These are phyloP conservation scores for Pythium diclinum DNA, from an alignment of 352 stramenopile species.

Conservation along the genomic window DNA sequence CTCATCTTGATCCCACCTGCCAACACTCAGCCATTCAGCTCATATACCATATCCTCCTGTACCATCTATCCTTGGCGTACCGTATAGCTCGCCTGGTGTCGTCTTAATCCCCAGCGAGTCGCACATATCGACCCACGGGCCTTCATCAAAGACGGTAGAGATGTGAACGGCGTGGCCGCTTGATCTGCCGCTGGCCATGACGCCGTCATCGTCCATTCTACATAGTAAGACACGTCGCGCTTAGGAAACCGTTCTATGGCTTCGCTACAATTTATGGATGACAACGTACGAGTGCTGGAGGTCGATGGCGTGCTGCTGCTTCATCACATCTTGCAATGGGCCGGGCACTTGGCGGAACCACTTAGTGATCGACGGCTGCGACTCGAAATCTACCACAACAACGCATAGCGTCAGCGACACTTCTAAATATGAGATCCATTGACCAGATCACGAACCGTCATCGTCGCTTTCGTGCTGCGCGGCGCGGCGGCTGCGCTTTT, in stretches of 20 bases:
- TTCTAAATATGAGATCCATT: no score
- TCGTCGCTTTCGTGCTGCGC: conserved; percentile 10
- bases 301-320: conserved; percentile 48
- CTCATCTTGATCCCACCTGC: conserved; percentile 67
- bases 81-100: conserved; percentile 57
- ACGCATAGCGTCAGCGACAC: no score
- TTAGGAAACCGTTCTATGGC: no score
- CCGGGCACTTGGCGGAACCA: conserved; percentile 72
- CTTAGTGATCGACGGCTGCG: conserved; percentile 51
- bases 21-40: not conserved
- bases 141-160: conserved; percentile 73
- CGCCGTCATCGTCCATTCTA: conserved; percentile 46
- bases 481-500: conserved; percentile 16
- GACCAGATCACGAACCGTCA: conserved; percentile 1
- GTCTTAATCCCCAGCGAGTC: conserved; percentile 46
- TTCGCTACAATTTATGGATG: no score
- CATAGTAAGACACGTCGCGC: not conserved
- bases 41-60: not conserved
- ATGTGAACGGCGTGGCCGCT: conserved; percentile 43
- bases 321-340: conserved; percentile 74
- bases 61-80: conserved; percentile 27
- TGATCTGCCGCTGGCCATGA: conserved; percentile 41
- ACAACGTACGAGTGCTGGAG: conserved; percentile 26
- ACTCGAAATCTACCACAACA: conserved; percentile 24
- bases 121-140: conserved; percentile 83